Percentiles rank a stretch among this genome's conserved stretches.
phyloP scores from a whole-genome alignment of 345 rosid genomes.

The Ricinus communis region DNA sequence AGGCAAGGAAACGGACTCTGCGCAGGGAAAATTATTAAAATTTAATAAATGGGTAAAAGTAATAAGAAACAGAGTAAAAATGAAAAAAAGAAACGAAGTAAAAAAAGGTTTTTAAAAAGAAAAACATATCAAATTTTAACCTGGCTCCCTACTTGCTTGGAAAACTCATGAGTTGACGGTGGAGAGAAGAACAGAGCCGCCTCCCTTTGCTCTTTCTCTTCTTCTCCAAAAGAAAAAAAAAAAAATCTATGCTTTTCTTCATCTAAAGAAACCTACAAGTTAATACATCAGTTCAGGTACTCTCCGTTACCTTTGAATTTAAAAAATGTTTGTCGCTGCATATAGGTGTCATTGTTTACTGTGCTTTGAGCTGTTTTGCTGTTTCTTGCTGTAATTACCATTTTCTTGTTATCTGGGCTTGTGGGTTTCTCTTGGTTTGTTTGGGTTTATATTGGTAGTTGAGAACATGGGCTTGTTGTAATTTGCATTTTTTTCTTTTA shows the following conservation, averaged over 20 bases:
- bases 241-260: background rate
- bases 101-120: background rate
- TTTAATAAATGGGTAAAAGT: no score
- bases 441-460: background rate
- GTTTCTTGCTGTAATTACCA: background rate
- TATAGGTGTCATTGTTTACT: conserved; percentile 2
- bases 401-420: conserved; percentile 1
- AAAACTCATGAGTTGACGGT: conserved; percentile 31
- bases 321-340: background rate
- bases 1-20: no score
- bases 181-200: conserved; percentile 23
- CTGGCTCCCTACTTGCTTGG: conserved; percentile 40
- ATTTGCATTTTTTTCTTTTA: conserved; percentile 7
- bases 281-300: conserved; percentile 24
- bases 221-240: background rate
- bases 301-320: background rate
- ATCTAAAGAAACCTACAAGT: background rate
- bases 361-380: conserved; percentile 12
- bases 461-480: conserved; percentile 2
- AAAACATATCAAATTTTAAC: background rate
- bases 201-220: conserved; percentile 4
- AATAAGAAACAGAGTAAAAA: no score
- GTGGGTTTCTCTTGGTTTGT: conserved; percentile 5
- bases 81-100: background rate
- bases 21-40: no score